Base-by-base conservation (phyloP, 139 green algal genomes). In the Ettlia oleoabundans region DNA sequence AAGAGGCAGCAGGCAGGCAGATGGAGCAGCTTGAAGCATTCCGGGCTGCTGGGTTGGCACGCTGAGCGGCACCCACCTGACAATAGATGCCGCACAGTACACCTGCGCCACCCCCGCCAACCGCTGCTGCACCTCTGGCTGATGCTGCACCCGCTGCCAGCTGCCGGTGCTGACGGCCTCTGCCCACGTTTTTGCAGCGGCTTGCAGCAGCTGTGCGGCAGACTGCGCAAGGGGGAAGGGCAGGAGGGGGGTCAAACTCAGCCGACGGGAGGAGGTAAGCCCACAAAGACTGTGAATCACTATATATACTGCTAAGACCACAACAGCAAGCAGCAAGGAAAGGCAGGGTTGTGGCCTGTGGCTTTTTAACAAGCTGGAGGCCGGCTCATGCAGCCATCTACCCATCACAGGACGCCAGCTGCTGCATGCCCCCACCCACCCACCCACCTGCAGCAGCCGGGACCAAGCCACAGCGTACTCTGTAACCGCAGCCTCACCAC, bases 391-490 rank as follows among this genome's bases (percentile, higher is more conserved):
- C n/a, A n/a, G n/a, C n/a, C n/a, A 65, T 64, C 53, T 32, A 64
- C n/a, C 53, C n/a, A n/a, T n/a, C n/a, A n/a, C n/a, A n/a, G n/a
- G n/a, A n/a, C n/a, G n/a, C n/a, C n/a, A n/a, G n/a, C n/a, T n/a
- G n/a, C n/a, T n/a, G n/a, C n/a, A n/a, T n/a, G n/a, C n/a, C n/a
- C n/a, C n/a, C n/a, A n/a, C n/a, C n/a, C n/a, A 42, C 9, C 1
- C 28, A 37, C 6, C n/a, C 42, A 42, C 70, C 42, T 77, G 43
- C 8, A 77, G 42, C 70, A 77, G 43, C 5, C 70, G 43, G 6
- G 42, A 19, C 70, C 70, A 77, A 21, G n/a, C 70, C 51, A 77
- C n/a, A 7, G 42, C 70, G 42, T 77, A 77, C 43, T 77, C 70
- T 33, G 70, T 64, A 18, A 77, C 70, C 19, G 22, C 43, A 21